phyloP scores from a whole-genome alignment of 2,329 filamentous ascomycete genomes.

The Penicillium sp. region DNA sequence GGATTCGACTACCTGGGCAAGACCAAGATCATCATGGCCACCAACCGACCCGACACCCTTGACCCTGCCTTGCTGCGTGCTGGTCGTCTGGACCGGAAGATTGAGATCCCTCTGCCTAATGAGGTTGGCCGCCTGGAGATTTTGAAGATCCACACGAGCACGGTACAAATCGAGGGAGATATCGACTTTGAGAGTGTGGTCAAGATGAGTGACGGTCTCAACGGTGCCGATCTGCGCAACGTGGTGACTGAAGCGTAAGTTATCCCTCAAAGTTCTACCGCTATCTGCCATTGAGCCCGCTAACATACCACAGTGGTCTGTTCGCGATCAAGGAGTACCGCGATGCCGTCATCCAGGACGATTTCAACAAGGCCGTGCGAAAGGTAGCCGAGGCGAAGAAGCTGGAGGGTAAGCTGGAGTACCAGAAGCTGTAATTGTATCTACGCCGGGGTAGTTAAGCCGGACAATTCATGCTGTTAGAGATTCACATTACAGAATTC shows the following conservation, averaged over 20 bases:
- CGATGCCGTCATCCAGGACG: slow-evolving; percentile 93
- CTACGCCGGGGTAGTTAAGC: slow-evolving; percentile 10
- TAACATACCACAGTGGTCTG: slow-evolving; percentile 59
- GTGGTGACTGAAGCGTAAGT: slow-evolving; percentile 97
- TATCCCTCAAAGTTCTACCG: neutral
- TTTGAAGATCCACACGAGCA: slow-evolving; percentile 89
- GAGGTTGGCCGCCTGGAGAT: slow-evolving; percentile 95
- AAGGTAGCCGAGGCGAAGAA: slow-evolving; percentile 99
- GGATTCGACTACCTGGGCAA: slow-evolving; percentile 99
- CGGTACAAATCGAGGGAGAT: slow-evolving; percentile 84
- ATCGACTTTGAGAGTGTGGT: slow-evolving; percentile 99
- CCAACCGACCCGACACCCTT: slow-evolving; percentile 92
- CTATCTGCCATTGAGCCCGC: neutral
- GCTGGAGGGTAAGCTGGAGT: slow-evolving; percentile 94
- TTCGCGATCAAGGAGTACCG: slow-evolving; percentile 99
- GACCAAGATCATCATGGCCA: slow-evolving; percentile 99
- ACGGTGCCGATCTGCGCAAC: slow-evolving; percentile 94
- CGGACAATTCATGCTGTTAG: slow-evolving; percentile 12
- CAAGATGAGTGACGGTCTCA: slow-evolving; percentile 98
- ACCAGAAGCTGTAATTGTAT: slow-evolving; percentile 63
- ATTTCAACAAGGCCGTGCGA: slow-evolving; percentile 98
- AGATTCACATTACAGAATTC: slow-evolving; percentile 10
- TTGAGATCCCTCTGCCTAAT: slow-evolving; percentile 94
- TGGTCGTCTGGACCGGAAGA: slow-evolving; percentile 91
- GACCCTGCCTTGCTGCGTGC: slow-evolving; percentile 89